Base-by-base conservation (phyloP, 2,329 filamentous ascomycete species). In the Scedosporium boydii region DNA sequence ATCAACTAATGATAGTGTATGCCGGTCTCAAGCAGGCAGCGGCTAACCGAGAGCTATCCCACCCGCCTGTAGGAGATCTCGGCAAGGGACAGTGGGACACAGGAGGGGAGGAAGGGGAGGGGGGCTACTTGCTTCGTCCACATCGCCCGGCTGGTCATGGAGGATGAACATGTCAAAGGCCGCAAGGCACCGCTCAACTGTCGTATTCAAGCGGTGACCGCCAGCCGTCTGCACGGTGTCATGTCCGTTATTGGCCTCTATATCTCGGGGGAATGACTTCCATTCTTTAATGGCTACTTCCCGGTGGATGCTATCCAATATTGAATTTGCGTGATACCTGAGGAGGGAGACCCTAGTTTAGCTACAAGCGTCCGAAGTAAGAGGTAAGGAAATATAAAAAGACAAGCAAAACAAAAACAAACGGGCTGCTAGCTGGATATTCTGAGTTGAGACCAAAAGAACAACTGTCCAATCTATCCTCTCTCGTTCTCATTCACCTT, bases 131-230 rank as follows among this genome's bases (percentile, higher is more conserved):
- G 88, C 88, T 76, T 91, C 86, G 63, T 89, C 82, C 60, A 93
- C 75, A 70, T 96, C 91, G n/a, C 88, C 86, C 34, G 81, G 79
- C 18, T 85, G 82, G 62, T 88, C 87, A 66, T 88, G 85, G 29
- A 93, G 78, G 56, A 96, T 85, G 74, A 98, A 98, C 74, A 98
- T 82, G 73, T 98, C 95, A 72, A 96, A 96, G 14, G 88, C 89
- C 21, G 87, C 89, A 16, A 98, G 77, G 1, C 88, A 88, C 63
- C 83, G 82, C 71, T 96, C 93, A 21, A 96, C 27, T 34, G 60
- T 62, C 59, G 21, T 18, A 34, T 58, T 46, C 44, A 26, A 58
- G 57, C 58, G 57, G 62, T 12, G 59, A 27, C 27, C 57, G 48
- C 12, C 42, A 10, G 56, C 6, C 18, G 44, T 5, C 14, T n/a